These are phyloP conservation scores for Fusarium aywerte DNA, from an alignment of 2,329 filamentous ascomycete species.

Conservation along the genomic window DNA sequence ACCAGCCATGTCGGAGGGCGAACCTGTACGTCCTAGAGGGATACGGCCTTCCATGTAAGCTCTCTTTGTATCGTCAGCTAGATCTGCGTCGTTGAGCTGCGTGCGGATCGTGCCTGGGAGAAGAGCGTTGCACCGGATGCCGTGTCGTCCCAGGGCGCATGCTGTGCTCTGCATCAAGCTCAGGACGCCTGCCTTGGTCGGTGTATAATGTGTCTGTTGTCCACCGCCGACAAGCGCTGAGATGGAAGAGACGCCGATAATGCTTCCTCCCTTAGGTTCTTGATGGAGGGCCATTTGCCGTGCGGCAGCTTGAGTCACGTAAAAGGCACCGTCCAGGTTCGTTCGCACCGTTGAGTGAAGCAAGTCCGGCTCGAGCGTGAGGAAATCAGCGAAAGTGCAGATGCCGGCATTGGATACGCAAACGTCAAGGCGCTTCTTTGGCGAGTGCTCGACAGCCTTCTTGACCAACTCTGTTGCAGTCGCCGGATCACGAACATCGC, in stretches of 20 bases:
- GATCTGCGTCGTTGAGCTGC: constrained; percentile 84
- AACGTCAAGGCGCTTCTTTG: constrained; percentile 70
- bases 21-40: constrained; percentile 79
- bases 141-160: constrained; percentile 78
- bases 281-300: constrained; percentile 78
- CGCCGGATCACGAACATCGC: constrained; percentile 80
- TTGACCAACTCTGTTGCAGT: constrained; percentile 76
- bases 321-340: constrained; percentile 91
- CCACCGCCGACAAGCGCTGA: constrained; percentile 82
- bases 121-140: constrained; percentile 84
- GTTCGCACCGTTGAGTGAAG: constrained; percentile 78
- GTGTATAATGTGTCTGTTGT: constrained; percentile 85
- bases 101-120: constrained; percentile 86
- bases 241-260: constrained; percentile 81
- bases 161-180: constrained; percentile 87
- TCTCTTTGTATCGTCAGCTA: constrained; percentile 84
- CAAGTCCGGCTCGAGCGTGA: constrained; percentile 76
- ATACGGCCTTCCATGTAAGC: constrained; percentile 84
- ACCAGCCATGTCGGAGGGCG: constrained; percentile 79
- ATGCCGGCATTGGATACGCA: constrained; percentile 91
- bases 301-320: constrained; percentile 84
- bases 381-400: constrained; percentile 87
- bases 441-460: constrained; percentile 67
- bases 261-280: constrained; percentile 76
- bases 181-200: constrained; percentile 85